A percentile compares a stretch with the other conserved stretches of the same genome.
phyloP scores from a whole-genome alignment of 2,329 filamentous ascomycete genomes.

The Aspergillus oerlinghausenensis region DNA sequence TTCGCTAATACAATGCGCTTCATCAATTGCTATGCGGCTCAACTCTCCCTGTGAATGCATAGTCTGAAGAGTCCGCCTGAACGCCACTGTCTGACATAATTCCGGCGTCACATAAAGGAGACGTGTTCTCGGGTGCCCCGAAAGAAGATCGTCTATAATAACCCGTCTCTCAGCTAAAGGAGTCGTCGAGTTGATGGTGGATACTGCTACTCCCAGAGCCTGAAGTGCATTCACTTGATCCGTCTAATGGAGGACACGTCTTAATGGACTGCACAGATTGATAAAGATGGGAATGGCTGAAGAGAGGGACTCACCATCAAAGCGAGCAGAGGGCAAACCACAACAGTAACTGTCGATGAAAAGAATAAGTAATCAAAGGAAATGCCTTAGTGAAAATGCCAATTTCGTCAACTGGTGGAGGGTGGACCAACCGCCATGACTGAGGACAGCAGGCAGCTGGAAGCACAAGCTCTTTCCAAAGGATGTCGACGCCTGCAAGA shows the following conservation, averaged over 20 bases:
- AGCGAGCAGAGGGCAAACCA: conserved; percentile 82
- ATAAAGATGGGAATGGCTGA: not conserved
- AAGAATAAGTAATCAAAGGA: conserved; percentile 12
- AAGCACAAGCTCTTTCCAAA: conserved; percentile 95
- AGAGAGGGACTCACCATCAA: conserved; percentile 62
- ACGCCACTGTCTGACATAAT: conserved; percentile 70
- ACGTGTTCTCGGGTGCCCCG: conserved; percentile 76
- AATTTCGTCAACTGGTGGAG: conserved; percentile 1
- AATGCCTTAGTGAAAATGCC: conserved; percentile 5
- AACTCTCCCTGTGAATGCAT: conserved; percentile 79
- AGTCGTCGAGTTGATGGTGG: conserved; percentile 83
- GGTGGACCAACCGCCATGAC: conserved; percentile 67
- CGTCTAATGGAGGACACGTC: conserved; percentile 50
- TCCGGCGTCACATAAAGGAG: conserved; percentile 94
- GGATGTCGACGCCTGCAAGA: conserved; percentile 69
- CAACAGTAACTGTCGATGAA: conserved; percentile 66
- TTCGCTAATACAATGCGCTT: conserved; percentile 96
- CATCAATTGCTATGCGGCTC: conserved; percentile 83
- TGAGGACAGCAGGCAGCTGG: conserved; percentile 82
- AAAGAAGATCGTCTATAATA: conserved; percentile 77
- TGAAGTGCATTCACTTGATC: conserved; percentile 84
- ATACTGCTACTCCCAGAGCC: conserved; percentile 70
- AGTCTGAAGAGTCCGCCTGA: conserved; percentile 67
- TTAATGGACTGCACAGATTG: not conserved
- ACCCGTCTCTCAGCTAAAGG: conserved; percentile 57